These are phyloP conservation scores for Globisporangium irregulare DNA, from an alignment of 352 stramenopile species.

Conservation along the genomic window DNA sequence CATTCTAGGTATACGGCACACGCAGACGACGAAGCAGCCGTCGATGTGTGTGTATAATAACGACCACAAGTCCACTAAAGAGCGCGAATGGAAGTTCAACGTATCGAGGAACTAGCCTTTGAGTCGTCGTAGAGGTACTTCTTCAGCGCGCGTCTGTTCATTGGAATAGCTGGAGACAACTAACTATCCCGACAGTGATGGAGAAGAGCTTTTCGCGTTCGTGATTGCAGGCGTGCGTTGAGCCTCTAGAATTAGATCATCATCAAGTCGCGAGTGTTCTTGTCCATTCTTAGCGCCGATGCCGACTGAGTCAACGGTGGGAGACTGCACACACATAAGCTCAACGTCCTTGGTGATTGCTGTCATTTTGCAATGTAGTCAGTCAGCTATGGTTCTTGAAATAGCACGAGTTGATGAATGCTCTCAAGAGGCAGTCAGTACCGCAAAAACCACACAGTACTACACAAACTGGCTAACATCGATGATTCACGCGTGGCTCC, in stretches of 20 bases:
- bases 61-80: slow-evolving; percentile 12
- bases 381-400: not conserved
- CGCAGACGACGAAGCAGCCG: slow-evolving; percentile 13
- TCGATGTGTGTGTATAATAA: slow-evolving; percentile 16
- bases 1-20: slow-evolving; percentile 28
- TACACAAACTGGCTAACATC: not conserved
- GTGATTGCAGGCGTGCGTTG: too few species aligned
- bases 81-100: slow-evolving; percentile 19
- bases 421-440: not conserved
- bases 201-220: too few species aligned
- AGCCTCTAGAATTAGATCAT: too few species aligned
- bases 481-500: not conserved
- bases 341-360: not conserved
- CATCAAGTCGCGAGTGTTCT: too few species aligned
- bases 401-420: not conserved
- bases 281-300: too few species aligned
- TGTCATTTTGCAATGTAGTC: not conserved
- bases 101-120: slow-evolving; percentile 2
- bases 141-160: too few species aligned
- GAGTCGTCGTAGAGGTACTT: not conserved
- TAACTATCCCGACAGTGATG: too few species aligned
- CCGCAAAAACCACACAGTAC: not conserved
- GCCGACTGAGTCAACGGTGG: too few species aligned
- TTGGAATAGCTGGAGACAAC: too few species aligned
- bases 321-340: too few species aligned